Evolutionary conservation across 208 protist species (phyloP).

Genomic region (Zelonia costaricensis): DNA sequence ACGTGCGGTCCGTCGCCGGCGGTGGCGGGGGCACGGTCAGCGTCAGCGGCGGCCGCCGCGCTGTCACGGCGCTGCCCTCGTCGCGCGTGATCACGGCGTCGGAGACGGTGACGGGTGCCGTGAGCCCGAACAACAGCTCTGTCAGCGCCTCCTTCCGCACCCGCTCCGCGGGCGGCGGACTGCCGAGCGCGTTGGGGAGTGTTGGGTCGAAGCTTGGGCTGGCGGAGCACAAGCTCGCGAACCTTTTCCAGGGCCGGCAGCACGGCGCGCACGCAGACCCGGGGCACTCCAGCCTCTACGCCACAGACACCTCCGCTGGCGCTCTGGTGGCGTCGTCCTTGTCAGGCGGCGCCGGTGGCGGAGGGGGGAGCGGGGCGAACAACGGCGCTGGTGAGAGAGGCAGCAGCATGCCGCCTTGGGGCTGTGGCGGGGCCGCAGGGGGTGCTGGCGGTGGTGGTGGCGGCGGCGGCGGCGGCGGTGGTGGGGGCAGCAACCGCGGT

Average conservation of each 20-base stretch:
- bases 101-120: constrained; percentile 19
- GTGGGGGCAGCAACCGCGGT: constrained; percentile 23
- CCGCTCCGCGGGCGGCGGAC: constrained; percentile 14
- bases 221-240: constrained; percentile 23
- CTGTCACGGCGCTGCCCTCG: constrained; percentile 12
- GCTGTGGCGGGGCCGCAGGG: too few relatives aligned
- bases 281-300: constrained; percentile 4
- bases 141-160: constrained; percentile 6
- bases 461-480: constrained; percentile 36
- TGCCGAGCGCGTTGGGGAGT: constrained; percentile 10
- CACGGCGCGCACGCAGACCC: background rate
- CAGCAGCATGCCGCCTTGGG: too few relatives aligned
- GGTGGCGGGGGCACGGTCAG: constrained; percentile 2
- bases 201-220: background rate
- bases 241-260: constrained; percentile 17
- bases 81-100: constrained; percentile 17
- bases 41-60: constrained; percentile 9
- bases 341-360: background rate
- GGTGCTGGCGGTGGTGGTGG: constrained; percentile 15
- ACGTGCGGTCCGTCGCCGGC: constrained; percentile 15
- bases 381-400: too few relatives aligned
- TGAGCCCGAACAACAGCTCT: constrained; percentile 1
- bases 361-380: background rate
- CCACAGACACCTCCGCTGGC: constrained; percentile 11
- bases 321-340: background rate